phyloP scores from a whole-genome alignment of 768 basidiomycete species.

The Asterophora parasitica region DNA sequence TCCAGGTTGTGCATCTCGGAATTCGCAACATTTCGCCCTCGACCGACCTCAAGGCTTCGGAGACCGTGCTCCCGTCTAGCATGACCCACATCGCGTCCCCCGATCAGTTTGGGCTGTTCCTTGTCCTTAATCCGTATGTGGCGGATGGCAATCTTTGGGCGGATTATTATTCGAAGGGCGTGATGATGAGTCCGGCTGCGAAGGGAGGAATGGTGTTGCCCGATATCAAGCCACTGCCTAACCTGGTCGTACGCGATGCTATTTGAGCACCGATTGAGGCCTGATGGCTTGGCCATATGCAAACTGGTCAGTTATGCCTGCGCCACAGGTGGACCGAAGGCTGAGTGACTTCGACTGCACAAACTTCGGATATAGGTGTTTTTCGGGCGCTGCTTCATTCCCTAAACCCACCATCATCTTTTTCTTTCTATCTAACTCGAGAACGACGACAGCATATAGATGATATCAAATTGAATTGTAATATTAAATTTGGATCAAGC shows the following conservation, averaged over 20 bases:
- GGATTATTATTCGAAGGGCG: conserved; percentile 39
- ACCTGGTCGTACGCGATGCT: conserved; percentile 32
- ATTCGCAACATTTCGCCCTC: conserved; percentile 32
- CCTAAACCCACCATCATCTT: too few species aligned
- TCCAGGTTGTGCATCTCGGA: conserved; percentile 44
- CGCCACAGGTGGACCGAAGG: too few species aligned
- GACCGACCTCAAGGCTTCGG: conserved; percentile 1
- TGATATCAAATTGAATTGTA: too few species aligned
- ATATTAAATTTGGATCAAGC: too few species aligned
- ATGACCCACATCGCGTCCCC: conserved; percentile 12
- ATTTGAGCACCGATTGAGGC: conserved; percentile 12
- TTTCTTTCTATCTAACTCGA: too few species aligned
- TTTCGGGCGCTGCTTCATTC: too few species aligned
- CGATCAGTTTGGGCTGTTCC: conserved; percentile 32
- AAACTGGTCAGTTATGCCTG: too few species aligned
- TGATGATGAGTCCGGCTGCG: conserved; percentile 38
- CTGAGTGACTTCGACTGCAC: too few species aligned
- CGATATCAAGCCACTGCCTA: conserved; percentile 39
- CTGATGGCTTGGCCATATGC: too few species aligned
- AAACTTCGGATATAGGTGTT: too few species aligned
- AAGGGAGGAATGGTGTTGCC: conserved; percentile 39
- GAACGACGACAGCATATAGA: too few species aligned
- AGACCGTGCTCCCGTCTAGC: conserved; percentile 1
- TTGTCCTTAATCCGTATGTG: conserved; percentile 37
- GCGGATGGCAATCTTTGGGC: conserved; percentile 37